A percentile compares a stretch with the other conserved stretches of the same genome.
These are phyloP conservation scores for Aspergillus fijiensis DNA, from an alignment of 2,329 filamentous ascomycete species.

Conservation along the genomic window DNA sequence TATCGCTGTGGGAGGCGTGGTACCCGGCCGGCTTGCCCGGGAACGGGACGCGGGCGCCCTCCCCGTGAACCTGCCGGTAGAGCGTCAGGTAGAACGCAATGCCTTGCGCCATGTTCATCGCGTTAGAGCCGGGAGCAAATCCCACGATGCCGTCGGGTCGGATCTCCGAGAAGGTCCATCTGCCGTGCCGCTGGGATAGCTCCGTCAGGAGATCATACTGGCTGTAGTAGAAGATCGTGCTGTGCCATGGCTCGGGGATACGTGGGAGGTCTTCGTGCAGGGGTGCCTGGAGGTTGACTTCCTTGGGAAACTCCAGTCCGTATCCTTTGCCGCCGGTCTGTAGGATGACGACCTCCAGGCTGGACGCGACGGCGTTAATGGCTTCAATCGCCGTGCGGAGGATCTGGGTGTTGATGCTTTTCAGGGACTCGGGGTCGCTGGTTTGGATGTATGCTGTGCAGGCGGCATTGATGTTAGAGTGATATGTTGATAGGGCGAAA, in stretches of 20 bases:
- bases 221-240: slow-evolving; percentile 31
- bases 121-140: slow-evolving; percentile 24
- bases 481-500: no score
- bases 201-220: slow-evolving; percentile 24
- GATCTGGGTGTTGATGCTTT: slow-evolving; percentile 36
- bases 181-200: slow-evolving; percentile 19
- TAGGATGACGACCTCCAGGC: slow-evolving; percentile 32
- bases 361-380: slow-evolving; percentile 23
- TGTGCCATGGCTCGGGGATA: slow-evolving; percentile 26
- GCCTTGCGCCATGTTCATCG: slow-evolving; percentile 25
- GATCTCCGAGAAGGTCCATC: slow-evolving; percentile 35
- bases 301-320: slow-evolving; percentile 36
- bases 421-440: slow-evolving; percentile 17
- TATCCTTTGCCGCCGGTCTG: slow-evolving; percentile 43
- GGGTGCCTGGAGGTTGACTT: slow-evolving; percentile 26
- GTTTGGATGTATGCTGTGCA: not conserved
- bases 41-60: slow-evolving; percentile 17
- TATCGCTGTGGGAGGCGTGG: slow-evolving; percentile 23
- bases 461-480: slow-evolving; percentile 12
- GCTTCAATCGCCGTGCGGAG: slow-evolving; percentile 37
- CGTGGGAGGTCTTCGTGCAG: slow-evolving; percentile 28
- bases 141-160: slow-evolving; percentile 29
- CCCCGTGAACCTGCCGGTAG: no score
- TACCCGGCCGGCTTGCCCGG: slow-evolving; percentile 23
- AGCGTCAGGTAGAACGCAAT: slow-evolving; percentile 7